These are phyloP conservation scores for Fusarium kyushuense DNA, from an alignment of 2,329 filamentous ascomycete species.

Conservation along the genomic window DNA sequence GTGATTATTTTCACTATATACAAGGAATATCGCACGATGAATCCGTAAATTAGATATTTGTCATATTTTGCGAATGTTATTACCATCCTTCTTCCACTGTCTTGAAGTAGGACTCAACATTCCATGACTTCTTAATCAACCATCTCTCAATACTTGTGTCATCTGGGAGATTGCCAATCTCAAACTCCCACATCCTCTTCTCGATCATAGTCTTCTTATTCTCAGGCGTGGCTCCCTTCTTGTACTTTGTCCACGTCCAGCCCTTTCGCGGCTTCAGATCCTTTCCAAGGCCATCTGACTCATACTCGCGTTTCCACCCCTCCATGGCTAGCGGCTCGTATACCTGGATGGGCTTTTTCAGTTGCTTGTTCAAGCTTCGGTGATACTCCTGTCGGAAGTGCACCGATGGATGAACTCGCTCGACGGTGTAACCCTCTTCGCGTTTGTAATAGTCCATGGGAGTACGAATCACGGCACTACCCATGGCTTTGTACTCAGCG, in stretches of 20 bases:
- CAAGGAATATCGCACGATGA: too few species aligned
- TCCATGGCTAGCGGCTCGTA: conserved; percentile 12
- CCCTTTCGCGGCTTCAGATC: conserved; percentile 7
- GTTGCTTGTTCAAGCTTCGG: background rate
- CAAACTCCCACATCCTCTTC: conserved; percentile 18
- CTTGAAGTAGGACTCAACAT: conserved; percentile 15
- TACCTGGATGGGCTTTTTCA: conserved; percentile 3
- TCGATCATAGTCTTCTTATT: conserved; percentile 6
- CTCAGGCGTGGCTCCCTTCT: background rate
- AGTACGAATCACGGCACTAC: conserved; percentile 6
- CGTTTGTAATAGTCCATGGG: conserved; percentile 5
- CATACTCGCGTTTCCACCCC: conserved; percentile 7
- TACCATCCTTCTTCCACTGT: conserved; percentile 8
- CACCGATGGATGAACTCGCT: conserved; percentile 15
- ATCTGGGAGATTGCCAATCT: conserved; percentile 11
- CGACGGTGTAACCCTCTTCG: conserved; percentile 9
- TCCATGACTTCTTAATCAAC: conserved; percentile 16
- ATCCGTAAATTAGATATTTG: too few species aligned
- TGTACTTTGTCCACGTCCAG: conserved; percentile 16
- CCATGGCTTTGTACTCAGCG: conserved; percentile 2
- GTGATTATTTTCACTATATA: too few species aligned
- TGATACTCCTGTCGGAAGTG: conserved; percentile 14
- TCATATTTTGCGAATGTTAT: background rate
- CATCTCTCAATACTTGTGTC: conserved; percentile 13
- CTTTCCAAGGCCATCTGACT: conserved; percentile 1